Base-by-base conservation (phyloP, 2,329 filamentous ascomycete genomes). In the Uncinocarpus reesii region DNA sequence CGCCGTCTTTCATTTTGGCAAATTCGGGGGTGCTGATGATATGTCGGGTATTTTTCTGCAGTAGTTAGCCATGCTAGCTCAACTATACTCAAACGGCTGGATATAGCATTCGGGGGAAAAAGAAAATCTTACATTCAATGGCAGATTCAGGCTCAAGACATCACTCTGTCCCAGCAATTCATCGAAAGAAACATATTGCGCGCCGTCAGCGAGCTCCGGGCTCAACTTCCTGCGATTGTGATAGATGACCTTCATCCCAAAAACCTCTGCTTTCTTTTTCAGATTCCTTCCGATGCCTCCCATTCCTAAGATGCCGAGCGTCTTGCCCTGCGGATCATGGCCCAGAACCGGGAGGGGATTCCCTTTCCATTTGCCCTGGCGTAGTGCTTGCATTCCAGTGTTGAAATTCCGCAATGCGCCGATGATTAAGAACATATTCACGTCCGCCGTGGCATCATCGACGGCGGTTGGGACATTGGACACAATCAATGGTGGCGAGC, bases 401-500 rank as follows among this genome's bases (percentile, higher is more conserved):
- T 82, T 81, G 59, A 90, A 80, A 60, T 84, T 83, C 43, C 87
- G 76, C 52, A 94, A 71, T 7, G 86, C 83, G 13, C 86, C 87
- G 41, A 94, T 71, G 54, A 93, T 81, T 3, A 94, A 73, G 62
- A 87, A 94, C 61, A 93, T 80, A 59, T 77, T 83, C 6, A 80
- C 75, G 64, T 94, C 87, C 48, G 87, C 87, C 0, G 87, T 94
- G 31, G 86, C 79, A 62, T 92, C 84, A 63, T 92, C 81, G 36
- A 88, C 84, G 23, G 84, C 83, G 0, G 77, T 81, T n/a, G 86
- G 87, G 1, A 84, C 82, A 65, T 93, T 92, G 54, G 84, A 87
- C 28, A 94, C 83, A 35, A 71, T 74, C 54, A 93, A 75, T 2
- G 68, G 65, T 1, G 66, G 65, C 20, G 71, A 71, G 46, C 78